phyloP scores from a whole-genome alignment of 2,329 filamentous ascomycete species.

The Pseudohalonectria lignicola region DNA sequence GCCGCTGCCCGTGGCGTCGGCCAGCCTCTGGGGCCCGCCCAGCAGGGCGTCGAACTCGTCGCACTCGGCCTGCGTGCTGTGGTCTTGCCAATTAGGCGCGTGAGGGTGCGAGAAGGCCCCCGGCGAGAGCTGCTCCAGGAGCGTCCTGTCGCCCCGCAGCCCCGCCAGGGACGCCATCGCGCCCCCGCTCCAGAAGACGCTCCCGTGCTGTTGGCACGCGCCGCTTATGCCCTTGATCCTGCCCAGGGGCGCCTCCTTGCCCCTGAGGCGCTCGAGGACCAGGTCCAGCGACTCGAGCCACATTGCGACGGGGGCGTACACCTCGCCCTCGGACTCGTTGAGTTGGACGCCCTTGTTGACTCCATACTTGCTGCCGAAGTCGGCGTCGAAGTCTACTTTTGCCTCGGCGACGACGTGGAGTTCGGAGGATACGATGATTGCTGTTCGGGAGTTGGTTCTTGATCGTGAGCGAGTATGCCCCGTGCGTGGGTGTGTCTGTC shows the following conservation, averaged over 20 bases:
- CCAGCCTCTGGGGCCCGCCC: conserved; percentile 56
- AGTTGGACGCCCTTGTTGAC: conserved; percentile 81
- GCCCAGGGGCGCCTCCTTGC: conserved; percentile 59
- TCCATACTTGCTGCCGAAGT: conserved; percentile 61
- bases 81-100: conserved; percentile 97
- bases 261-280: conserved; percentile 62
- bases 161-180: conserved; percentile 53
- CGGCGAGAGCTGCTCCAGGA: conserved; percentile 34
- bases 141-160: conserved; percentile 23
- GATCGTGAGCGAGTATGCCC: too few species aligned
- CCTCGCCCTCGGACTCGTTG: conserved; percentile 74
- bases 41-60: conserved; percentile 72
- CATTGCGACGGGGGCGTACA: conserved; percentile 85
- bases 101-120: conserved; percentile 72
- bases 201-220: conserved; percentile 94
- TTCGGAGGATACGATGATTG: conserved; percentile 72
- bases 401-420: conserved; percentile 73
- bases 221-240: conserved; percentile 76
- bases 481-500: too few species aligned
- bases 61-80: conserved; percentile 86
- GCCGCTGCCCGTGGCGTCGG: conserved; percentile 75
- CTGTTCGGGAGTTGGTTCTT: conserved; percentile 27
- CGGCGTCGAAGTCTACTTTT: conserved; percentile 90
- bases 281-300: conserved; percentile 91
- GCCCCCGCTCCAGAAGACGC: conserved; percentile 76